Evolutionary conservation across 192 early-diverging fungal species (phyloP), one percentile per base, ranked within the genome.

Genomic region (Coemansia sp.): DNA sequence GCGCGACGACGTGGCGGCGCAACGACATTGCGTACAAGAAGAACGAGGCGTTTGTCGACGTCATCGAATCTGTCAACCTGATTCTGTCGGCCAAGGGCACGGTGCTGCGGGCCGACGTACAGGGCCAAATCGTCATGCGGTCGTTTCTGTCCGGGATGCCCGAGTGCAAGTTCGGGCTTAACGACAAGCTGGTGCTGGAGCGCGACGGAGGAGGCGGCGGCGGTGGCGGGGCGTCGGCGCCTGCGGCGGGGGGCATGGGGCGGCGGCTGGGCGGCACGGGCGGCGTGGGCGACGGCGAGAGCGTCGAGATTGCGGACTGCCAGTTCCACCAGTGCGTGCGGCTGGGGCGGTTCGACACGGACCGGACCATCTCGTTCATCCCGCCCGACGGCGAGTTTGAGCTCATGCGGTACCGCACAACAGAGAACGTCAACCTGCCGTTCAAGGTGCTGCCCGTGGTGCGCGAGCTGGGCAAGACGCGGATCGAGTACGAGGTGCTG

Each of bases 321-420:
- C 92, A 98, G 63, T 98, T 98, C 82, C 96, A 98, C 68, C 96
- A 98, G 78, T 97, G 96, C 75, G 96, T 98, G 35, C 86, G 90
- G 55, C 73, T 98, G 26, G 91, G 89, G 29, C 86, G 85, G 53
- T 98, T 96, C 64, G 94, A 97, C 51, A 83, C 82, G 18, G 90
- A 94, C 63, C 80, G 94, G 19, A 92, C 90, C 4, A 98, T 98
- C 70, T 95, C 86, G 63, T 98, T 98, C 73, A 90, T 98, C 49
- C 96, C 96, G 45, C 94, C 94, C 0, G 96, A 95, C 60, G 93
- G 93, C 43, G 93, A 95, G 65, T 95, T 92, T 72, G 96, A 98
- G 68, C 80, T 98, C 19, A 98, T 98, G 96, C 84, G 83, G 68
- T 88, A 96, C 64, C 86, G 96, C 8, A 93, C 93, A 0, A 93